A percentile compares a stretch with the other conserved stretches of the same genome.
Conservation (phyloP, 345 rosid species). For the Melaleuca alternifolia region DNA sequence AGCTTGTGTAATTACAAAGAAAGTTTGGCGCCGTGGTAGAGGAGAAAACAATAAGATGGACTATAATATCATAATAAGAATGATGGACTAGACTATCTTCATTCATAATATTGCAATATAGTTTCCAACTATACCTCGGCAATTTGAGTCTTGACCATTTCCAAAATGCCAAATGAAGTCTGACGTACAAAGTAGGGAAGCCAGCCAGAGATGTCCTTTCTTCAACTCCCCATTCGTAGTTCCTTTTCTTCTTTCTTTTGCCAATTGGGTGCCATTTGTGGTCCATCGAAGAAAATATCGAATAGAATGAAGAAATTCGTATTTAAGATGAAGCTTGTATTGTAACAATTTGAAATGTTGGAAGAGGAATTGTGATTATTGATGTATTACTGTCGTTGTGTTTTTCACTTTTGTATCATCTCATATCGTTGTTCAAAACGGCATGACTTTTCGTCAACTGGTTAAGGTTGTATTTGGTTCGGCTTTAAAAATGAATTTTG, state of each 20-base stretch:
- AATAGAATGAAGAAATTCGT: neutral
- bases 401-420: neutral
- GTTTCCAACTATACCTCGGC: neutral
- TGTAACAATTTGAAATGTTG: too few species aligned
- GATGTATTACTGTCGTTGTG: too few species aligned
- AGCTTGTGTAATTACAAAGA: neutral
- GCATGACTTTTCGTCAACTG: neutral
- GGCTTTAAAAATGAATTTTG: too few species aligned
- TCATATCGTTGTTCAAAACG: neutral
- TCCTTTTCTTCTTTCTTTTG: neutral
- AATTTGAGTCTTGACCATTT: neutral
- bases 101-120: too few species aligned
- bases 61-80: neutral
- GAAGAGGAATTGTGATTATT: too few species aligned
- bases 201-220: neutral
- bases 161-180: neutral
- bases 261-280: neutral
- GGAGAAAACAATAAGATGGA: neutral
- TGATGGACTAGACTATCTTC: neutral
- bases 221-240: neutral
- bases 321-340: neutral
- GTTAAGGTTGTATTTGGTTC: too few species aligned
- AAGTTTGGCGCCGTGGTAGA: neutral
- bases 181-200: neutral
- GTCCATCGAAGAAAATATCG: neutral